These are phyloP conservation scores for Prorocentrum cordatum DNA, from an alignment of 169 alveolate species.

Conservation along the genomic window DNA sequence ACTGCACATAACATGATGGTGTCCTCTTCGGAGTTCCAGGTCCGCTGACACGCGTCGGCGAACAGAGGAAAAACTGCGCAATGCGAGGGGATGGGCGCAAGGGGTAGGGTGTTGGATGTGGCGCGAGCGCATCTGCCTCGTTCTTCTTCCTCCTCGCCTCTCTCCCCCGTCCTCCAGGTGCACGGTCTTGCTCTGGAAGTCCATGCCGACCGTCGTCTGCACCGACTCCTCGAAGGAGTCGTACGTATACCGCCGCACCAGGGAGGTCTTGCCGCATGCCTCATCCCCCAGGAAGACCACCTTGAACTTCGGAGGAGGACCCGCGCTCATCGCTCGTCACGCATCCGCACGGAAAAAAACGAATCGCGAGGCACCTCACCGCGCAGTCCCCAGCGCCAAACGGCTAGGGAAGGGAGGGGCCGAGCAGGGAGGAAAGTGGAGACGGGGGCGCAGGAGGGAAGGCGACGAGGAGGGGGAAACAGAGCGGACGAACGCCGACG, in stretches of 20 bases:
- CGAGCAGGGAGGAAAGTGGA: too few relatives aligned
- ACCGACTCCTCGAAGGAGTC: constrained; percentile 27
- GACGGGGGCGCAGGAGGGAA: too few relatives aligned
- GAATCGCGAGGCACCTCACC: too few relatives aligned
- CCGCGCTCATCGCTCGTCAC: too few relatives aligned
- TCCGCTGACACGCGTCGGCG: neutral
- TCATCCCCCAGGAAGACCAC: constrained; percentile 38
- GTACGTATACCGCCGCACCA: constrained; percentile 41
- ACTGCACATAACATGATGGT: too few relatives aligned
- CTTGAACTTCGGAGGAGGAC: too few relatives aligned
- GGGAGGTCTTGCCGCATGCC: constrained; percentile 41
- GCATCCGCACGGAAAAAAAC: too few relatives aligned
- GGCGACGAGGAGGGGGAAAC: too few relatives aligned
- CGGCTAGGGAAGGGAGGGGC: too few relatives aligned
- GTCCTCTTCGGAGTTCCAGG: too few relatives aligned
- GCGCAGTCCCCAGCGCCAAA: too few relatives aligned
- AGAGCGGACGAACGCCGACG: too few relatives aligned
- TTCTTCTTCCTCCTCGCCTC: neutral
- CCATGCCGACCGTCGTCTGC: constrained; percentile 32
- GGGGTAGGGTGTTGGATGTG: neutral
- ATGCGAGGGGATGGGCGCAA: neutral
- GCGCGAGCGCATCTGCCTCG: neutral
- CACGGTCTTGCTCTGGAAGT: constrained; percentile 41
- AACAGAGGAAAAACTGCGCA: neutral
- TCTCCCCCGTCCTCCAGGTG: neutral